phyloP scores from a whole-genome alignment of 495 filamentous ascomycete species.

The Neurospora sp. region DNA sequence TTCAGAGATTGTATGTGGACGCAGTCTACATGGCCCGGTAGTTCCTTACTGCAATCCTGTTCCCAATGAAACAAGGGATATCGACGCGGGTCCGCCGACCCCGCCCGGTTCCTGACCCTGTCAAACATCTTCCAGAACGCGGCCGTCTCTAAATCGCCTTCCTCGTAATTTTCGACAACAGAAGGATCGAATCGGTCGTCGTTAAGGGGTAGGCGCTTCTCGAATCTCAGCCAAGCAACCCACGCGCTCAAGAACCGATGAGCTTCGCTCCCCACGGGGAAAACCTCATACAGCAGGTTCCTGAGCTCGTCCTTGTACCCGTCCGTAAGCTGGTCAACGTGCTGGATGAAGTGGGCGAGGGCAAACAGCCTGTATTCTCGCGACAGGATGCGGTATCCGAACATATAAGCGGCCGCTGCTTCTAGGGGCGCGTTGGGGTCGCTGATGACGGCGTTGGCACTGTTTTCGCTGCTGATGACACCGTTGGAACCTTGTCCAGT shows the following conservation, averaged over 20 bases:
- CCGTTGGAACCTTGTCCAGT: neutral
- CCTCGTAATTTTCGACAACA: neutral
- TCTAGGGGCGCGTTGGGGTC: neutral
- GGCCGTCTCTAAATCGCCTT: neutral
- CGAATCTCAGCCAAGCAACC: neutral
- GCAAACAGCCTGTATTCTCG: neutral
- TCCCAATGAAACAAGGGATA: neutral
- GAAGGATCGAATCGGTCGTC: neutral
- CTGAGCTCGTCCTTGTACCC: neutral
- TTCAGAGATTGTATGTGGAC: neutral
- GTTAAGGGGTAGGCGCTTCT: neutral
- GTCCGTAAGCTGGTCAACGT: neutral
- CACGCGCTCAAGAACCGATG: neutral
- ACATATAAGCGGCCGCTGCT: neutral
- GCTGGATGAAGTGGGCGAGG: neutral
- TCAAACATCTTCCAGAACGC: neutral
- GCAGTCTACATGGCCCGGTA: neutral
- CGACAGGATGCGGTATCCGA: neutral
- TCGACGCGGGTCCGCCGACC: neutral
- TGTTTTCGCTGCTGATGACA: neutral
- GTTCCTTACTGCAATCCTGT: neutral
- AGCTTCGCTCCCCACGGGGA: neutral
- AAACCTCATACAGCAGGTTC: neutral
- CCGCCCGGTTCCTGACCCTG: neutral
- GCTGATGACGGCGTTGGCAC: neutral